Conservation (phyloP, 306 rosid species). For the Acacia acuminata region DNA sequence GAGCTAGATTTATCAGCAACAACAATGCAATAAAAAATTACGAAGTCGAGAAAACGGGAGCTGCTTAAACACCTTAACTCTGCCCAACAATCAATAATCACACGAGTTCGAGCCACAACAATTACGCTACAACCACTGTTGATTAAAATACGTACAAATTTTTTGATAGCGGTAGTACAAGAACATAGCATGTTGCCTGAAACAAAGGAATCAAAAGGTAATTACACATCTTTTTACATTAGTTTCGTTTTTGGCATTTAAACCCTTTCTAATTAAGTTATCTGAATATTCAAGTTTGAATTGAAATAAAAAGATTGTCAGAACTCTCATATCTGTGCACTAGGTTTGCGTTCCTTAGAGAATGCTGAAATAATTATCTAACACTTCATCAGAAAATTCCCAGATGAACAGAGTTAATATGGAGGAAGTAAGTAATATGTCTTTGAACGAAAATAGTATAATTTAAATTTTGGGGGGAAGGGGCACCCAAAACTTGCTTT, state of each 20-base stretch:
- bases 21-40: neutral
- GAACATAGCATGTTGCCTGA: constrained; percentile 71
- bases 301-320: no score
- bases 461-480: neutral
- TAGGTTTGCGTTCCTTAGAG: no score
- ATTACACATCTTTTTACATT: no score
- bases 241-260: no score
- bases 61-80: constrained; percentile 59
- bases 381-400: no score
- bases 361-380: no score
- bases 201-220: constrained; percentile 16
- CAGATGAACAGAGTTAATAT: neutral
- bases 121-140: constrained; percentile 71
- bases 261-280: no score
- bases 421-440: neutral
- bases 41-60: constrained; percentile 6
- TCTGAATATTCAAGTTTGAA: no score
- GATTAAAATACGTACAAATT: constrained; percentile 62
- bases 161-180: constrained; percentile 72
- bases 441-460: neutral
- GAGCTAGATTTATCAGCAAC: neutral
- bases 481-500: neutral
- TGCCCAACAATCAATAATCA: constrained; percentile 93
- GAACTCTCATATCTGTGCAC: no score
- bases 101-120: constrained; percentile 84